Conservation (phyloP, 202 grass and related monocot genomes). For the Cymbopogon flexuosus region DNA sequence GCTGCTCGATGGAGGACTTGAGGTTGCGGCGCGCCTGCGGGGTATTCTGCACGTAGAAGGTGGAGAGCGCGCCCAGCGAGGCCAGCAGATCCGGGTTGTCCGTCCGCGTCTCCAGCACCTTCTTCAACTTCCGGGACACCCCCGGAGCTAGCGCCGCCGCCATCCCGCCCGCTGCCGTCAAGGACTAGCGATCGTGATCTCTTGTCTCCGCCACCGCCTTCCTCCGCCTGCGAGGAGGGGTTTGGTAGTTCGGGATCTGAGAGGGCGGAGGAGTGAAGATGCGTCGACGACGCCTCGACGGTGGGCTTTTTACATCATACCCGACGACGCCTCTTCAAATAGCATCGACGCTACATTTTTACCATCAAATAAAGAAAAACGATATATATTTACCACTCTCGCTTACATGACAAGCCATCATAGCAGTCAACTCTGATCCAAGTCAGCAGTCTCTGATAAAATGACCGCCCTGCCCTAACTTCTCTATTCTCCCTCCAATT, state of each 20-base stretch:
- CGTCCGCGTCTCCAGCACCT: conserved; percentile 93
- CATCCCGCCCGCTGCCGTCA: conserved; percentile 24
- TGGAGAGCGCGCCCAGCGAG: conserved; percentile 78
- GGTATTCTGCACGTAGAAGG: conserved; percentile 81
- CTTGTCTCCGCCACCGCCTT: not conserved
- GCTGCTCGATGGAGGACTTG: conserved; percentile 91
- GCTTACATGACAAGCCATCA: too few species aligned
- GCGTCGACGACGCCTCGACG: not conserved
- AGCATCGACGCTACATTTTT: too few species aligned
- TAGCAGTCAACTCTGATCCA: too few species aligned
- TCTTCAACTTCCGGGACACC: conserved; percentile 91
- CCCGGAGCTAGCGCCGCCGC: conserved; percentile 62
- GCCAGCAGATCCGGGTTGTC: conserved; percentile 88
- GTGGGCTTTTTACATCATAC: too few species aligned
- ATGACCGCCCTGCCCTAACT: too few species aligned
- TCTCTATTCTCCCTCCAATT: too few species aligned
- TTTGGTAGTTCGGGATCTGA: conserved; percentile 41
- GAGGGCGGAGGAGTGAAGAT: not conserved
- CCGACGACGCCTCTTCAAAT: too few species aligned
- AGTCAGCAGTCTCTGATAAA: too few species aligned
- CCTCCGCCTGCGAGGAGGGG: not conserved
- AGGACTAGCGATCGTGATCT: conserved; percentile 19
- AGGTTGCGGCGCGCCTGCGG: conserved; percentile 92
- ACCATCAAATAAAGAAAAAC: too few species aligned
- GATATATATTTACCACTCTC: too few species aligned